Percentiles rank a stretch among this genome's conserved stretches.
Conservation (phyloP, 768 basidiomycete genomes). For the Phaeotremella fagi region DNA sequence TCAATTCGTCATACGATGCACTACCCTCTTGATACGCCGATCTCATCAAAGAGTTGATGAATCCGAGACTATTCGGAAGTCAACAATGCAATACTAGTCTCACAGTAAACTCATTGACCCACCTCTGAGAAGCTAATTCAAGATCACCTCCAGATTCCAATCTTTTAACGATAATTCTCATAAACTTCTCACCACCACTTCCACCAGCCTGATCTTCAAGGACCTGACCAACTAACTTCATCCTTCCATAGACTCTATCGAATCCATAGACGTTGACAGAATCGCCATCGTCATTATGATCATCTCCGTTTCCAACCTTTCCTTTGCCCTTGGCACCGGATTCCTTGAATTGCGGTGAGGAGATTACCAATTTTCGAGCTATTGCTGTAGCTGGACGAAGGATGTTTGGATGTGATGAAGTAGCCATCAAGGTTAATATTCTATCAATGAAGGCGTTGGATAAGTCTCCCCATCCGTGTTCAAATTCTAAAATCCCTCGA, state of each 20-base stretch:
- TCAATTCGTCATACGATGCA: slow-evolving; percentile 18
- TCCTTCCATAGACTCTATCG: slow-evolving; percentile 24
- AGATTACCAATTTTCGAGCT: slow-evolving; percentile 35
- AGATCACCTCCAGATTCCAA: slow-evolving; percentile 38
- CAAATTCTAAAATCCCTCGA: slow-evolving; percentile 35
- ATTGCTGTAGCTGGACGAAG: slow-evolving; percentile 41
- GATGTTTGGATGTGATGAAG: slow-evolving; percentile 32
- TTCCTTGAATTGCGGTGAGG: slow-evolving; percentile 13
- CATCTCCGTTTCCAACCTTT: slow-evolving; percentile 8
- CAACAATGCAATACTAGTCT: neutral
- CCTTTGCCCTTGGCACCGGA: slow-evolving; percentile 20
- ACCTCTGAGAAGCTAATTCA: slow-evolving; percentile 39
- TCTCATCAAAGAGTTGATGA: slow-evolving; percentile 30
- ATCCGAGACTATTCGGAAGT: slow-evolving; percentile 18
- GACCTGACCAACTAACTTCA: slow-evolving; percentile 8
- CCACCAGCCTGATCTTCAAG: slow-evolving; percentile 5
- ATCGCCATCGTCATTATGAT: neutral
- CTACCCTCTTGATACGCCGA: slow-evolving; percentile 25
- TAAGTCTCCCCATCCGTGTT: slow-evolving; percentile 34
- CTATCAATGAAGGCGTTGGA: slow-evolving; percentile 23
- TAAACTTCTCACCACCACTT: slow-evolving; percentile 14
- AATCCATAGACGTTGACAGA: slow-evolving; percentile 24
- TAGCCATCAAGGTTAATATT: slow-evolving; percentile 21
- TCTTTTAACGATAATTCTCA: slow-evolving; percentile 26
- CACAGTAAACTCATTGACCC: neutral